Base-by-base conservation (phyloP, 2,329 filamentous ascomycete genomes). In the Leptosphaerulina australis region DNA sequence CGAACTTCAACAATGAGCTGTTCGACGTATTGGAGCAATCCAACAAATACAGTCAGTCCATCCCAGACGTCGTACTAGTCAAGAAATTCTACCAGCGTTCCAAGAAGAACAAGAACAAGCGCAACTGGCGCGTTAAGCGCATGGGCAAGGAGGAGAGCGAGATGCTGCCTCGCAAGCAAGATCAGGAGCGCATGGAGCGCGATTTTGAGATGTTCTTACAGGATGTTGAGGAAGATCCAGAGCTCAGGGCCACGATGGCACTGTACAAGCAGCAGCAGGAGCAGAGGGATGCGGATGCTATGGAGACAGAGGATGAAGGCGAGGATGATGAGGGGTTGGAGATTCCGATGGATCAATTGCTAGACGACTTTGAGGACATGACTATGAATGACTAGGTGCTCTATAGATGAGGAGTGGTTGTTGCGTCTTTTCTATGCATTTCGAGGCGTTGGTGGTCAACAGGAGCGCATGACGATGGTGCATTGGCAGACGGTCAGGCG, bases 181-280 rank as follows among this genome's bases (percentile, higher is more conserved):
- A 97, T 70, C 88, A 93, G 69, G 90, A 92, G 52, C 85, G 86
- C 57, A 85, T 96, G 79, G 92, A 97, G 70, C 84, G 87, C 59
- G 94, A 99, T 75, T 99, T 96, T 76, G 94, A 99, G 78, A 85
- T 92, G 83, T 99, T 99, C 84, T 78, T 99, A 79, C 87, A 88
- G 35, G 94, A 99, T 73, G 90, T 99, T 9, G 95, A 99, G 76
- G 92, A 97, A 71, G 94, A 99, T 71, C 83, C 88, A 43, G 94
- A 99, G 68, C 80, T 97, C 60, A 82, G 94, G 46, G 83, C 86
- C 33, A 91, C 91, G 1, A 78, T 99, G 69, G 89, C 90, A 35
- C 73, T 99, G 64, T 99, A 96, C 78, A 96, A 93, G 78, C 73
- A 79, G 66, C 76, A 77, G 63, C 81, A 84, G 67, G 71, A 77